A percentile compares a stretch with the other conserved stretches of the same genome.
Evolutionary conservation across 495 filamentous ascomycete species (phyloP).

Genomic region (Talaromyces adpressus): DNA sequence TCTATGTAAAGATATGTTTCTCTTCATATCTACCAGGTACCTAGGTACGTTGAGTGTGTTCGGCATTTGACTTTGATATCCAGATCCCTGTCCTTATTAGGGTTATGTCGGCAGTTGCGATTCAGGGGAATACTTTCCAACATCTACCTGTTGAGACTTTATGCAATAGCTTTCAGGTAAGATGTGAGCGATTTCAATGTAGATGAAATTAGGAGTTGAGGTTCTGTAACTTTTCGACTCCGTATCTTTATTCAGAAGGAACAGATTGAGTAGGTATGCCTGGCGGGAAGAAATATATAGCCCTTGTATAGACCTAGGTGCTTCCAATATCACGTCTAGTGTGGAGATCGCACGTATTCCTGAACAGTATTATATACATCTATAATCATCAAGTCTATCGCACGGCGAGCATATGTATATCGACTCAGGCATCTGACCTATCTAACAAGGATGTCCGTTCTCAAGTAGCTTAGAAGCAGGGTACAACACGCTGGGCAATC

Average conservation of each 20-base stretch:
- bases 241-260: background rate
- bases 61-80: background rate
- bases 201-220: background rate
- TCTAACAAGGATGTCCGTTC: slow-evolving; percentile 1
- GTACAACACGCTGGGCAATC: slow-evolving; percentile 23
- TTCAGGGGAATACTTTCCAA: background rate
- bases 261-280: background rate
- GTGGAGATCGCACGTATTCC: background rate
- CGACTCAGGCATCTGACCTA: background rate
- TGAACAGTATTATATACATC: background rate
- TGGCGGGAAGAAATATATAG: too few species aligned
- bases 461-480: background rate
- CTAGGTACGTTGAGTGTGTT: background rate
- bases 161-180: too few species aligned
- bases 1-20: background rate
- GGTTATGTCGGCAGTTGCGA: background rate
- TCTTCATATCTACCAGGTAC: background rate
- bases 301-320: too few species aligned
- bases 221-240: background rate
- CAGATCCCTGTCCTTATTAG: too few species aligned
- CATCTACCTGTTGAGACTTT: too few species aligned
- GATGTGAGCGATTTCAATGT: background rate
- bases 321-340: background rate
- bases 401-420: background rate
- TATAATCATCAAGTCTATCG: background rate